Conservation (phyloP, 2,329 filamentous ascomycete genomes). For the Ambrosiella beaveri region DNA sequence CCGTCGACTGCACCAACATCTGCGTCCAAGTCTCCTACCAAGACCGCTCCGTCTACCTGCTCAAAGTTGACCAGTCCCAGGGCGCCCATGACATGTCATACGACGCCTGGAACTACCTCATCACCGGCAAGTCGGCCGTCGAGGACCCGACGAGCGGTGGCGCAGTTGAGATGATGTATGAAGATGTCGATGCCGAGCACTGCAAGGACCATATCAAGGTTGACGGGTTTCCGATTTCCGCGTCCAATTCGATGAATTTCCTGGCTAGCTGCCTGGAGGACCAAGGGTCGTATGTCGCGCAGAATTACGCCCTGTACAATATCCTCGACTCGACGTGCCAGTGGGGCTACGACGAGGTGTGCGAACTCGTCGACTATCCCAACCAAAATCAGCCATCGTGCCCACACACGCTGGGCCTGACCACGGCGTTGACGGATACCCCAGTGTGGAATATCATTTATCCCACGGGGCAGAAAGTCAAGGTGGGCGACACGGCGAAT, state of each 20-base stretch:
- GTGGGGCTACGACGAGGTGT: conserved; percentile 33
- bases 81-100: conserved; percentile 43
- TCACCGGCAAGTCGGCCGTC: conserved; percentile 30
- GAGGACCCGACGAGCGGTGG: conserved; percentile 31
- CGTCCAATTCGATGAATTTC: conserved; percentile 40
- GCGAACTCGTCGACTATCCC: conserved; percentile 28
- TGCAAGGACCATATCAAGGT: conserved; percentile 34
- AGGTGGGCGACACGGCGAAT: conserved; percentile 9
- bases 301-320: conserved; percentile 37
- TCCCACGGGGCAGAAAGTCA: conserved; percentile 26
- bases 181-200: conserved; percentile 28
- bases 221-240: conserved; percentile 35
- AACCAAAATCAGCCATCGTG: conserved; percentile 35
- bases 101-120: conserved; percentile 44
- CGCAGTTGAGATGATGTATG: conserved; percentile 32
- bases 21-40: conserved; percentile 36
- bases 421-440: conserved; percentile 18
- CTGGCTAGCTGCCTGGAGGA: conserved; percentile 29
- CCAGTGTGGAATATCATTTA: conserved; percentile 37
- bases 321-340: conserved; percentile 33
- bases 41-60: conserved; percentile 36
- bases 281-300: conserved; percentile 31
- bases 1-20: conserved; percentile 36
- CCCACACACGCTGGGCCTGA: conserved; percentile 26
- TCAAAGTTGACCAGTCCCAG: conserved; percentile 37